phyloP scores from a whole-genome alignment of 495 filamentous ascomycete genomes.

The Talaromyces thailandensis region DNA sequence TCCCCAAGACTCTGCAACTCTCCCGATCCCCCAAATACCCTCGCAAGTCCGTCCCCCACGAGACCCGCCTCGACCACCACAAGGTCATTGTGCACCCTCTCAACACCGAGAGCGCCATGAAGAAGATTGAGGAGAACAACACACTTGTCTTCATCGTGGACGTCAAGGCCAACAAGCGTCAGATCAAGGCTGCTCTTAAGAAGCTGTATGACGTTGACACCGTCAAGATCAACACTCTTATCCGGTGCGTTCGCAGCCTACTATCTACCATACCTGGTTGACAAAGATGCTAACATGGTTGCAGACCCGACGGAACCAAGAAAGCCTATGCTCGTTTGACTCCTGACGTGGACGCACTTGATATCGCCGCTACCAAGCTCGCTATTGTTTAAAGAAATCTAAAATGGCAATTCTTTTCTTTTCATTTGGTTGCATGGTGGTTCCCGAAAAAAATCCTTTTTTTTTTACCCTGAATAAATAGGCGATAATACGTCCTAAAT shows the following conservation, averaged over 20 bases:
- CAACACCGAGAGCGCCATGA: constrained; percentile 99
- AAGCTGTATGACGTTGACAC: constrained; percentile 98
- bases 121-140: constrained; percentile 99
- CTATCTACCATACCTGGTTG: background rate
- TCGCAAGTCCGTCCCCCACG: constrained; percentile 85
- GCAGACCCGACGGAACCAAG: constrained; percentile 90
- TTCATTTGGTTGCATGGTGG: constrained; percentile 24
- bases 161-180: constrained; percentile 97
- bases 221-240: constrained; percentile 98
- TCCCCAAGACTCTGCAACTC: constrained; percentile 86
- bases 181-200: constrained; percentile 98
- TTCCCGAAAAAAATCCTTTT: background rate
- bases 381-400: constrained; percentile 73
- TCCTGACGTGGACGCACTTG: constrained; percentile 92
- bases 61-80: constrained; percentile 84
- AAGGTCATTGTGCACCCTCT: constrained; percentile 79
- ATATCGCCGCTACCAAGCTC: constrained; percentile 98
- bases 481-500: background rate
- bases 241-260: constrained; percentile 55
- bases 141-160: constrained; percentile 98
- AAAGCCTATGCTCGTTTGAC: constrained; percentile 96
- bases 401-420: constrained; percentile 9
- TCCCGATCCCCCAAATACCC: constrained; percentile 92
- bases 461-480: background rate
- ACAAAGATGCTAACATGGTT: constrained; percentile 13